Evolutionary conservation across 2,329 filamentous ascomycete genomes (phyloP), one percentile per base, ranked within the genome.

Genomic region (Venturia asperata): DNA sequence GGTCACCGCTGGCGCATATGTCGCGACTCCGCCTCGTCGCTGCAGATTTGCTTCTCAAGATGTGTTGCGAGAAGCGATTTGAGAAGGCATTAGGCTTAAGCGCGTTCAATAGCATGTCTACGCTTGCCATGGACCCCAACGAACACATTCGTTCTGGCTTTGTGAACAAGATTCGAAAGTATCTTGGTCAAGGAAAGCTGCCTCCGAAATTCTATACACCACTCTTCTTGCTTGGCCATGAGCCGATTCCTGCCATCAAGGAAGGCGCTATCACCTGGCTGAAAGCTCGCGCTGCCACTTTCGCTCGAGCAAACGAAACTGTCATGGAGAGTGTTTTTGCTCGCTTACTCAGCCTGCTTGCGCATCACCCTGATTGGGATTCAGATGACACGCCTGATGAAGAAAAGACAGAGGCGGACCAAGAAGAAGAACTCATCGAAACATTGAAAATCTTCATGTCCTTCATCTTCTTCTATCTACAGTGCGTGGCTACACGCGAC

Each of bases 381-480:
- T 43, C 62, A 55, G 43, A 52, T 34, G 62, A 61, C 39, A n/a
- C 47, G 37, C 56, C 56, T n/a, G 37, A 34, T 15, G 64, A 62
- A 24, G 55, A 45, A 15, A 39, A 37, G 27, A 58, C 52, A 9
- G 52, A 58, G 19, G 52, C 13, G 15, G 63, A 61, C 39, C 71
- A 67, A 3, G 73, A 76, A 6, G 77, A 41, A 24, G 60, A 66
- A 27, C 64, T 63, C n/a, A 27, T 86, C 2, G 82, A 85, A 17
- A 88, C 92, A 61, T 78, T 97, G 61, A 81, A 87, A 56, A 91
- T 96, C 72, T 92, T 96, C 74, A 87, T 90, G 6, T 87, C 87
- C 70, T 99, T 97, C 74, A 87, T 99, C 66, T 75, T 97, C 52
- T 97, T 93, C 77, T 99, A 96, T 73, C 81, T 97, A 60, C 87